These are phyloP conservation scores for Kentomonas sorsogonicus DNA, from an alignment of 208 protist genomes.

Conservation along the genomic window DNA sequence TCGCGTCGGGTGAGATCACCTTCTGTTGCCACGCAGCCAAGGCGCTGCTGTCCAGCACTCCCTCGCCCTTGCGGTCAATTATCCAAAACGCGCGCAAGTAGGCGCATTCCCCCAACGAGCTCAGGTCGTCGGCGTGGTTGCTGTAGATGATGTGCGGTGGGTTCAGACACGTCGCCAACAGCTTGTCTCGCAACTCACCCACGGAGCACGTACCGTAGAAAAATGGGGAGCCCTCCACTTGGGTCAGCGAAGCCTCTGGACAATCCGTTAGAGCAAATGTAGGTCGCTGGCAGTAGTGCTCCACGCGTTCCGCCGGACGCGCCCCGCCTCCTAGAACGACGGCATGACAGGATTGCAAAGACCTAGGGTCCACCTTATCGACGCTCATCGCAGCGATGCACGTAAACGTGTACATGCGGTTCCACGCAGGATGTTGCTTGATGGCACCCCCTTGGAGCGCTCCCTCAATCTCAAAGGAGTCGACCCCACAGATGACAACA, in stretches of 20 bases:
- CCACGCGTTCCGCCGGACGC: conserved; percentile 16
- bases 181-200: conserved; percentile 23
- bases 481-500: too few relatives aligned
- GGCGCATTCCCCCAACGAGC: too few relatives aligned
- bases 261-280: conserved; percentile 47
- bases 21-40: conserved; percentile 56
- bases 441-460: too few relatives aligned
- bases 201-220: conserved; percentile 56
- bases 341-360: conserved; percentile 51
- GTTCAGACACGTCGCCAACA: too few relatives aligned
- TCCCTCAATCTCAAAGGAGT: too few relatives aligned
- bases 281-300: conserved; percentile 42
- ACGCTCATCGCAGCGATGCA: conserved; percentile 47
- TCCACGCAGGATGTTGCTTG: too few relatives aligned
- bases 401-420: conserved; percentile 54
- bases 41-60: conserved; percentile 56
- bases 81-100: too few relatives aligned
- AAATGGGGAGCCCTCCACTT: conserved; percentile 42
- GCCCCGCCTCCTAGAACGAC: conserved; percentile 65
- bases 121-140: too few relatives aligned
- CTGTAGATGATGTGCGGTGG: too few relatives aligned
- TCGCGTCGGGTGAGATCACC: conserved; percentile 28
- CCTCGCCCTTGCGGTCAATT: too few relatives aligned
- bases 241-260: conserved; percentile 27
- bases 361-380: conserved; percentile 45